Base-by-base conservation (phyloP, 345 rosid genomes). In the Ceriops tagal region DNA sequence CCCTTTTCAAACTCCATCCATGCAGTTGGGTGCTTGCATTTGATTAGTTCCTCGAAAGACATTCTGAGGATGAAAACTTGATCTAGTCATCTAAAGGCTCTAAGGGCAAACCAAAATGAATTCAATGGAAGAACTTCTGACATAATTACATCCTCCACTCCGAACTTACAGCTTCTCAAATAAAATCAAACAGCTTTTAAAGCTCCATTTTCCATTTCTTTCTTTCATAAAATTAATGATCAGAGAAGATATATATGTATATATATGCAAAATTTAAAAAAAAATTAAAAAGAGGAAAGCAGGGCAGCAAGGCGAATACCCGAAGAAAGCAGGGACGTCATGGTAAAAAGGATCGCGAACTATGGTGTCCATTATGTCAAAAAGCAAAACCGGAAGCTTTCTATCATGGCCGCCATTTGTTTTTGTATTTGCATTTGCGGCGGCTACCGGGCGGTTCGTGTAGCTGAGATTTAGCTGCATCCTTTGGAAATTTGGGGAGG, bases 1-100 rank as follows among this genome's bases (percentile, higher is more conserved):
- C 97, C 98, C 83, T 87, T 83, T 80, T 93, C 97, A 49, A 93
- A 93, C 67, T 92, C 96, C 65, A 86, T 70, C 98, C 98, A 93
- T 5, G 92, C 81, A 72, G 88, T 83, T 32, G 96, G 97, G 66
- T 93, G 95, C 82, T 93, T 89, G 84, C 84, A 75, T 34, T 85
- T 92, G 10, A 93, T 75, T 37, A 93, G 78, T 68, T 89, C 87
- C 83, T 89, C 73, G 79, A 91, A 72, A 47, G 97, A 73, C 97
- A 91, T 87, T 61, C 97, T 93, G 89, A 65, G 69, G 76, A 80
- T 46, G 62, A 69, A 77, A 72, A 49, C 21, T 32, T 52, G 68
- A 61, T 58, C 26, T 46, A 37, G 78, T 78, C 61, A 84, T 61
- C 71, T 18, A 24, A 64, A 24, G 58, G 19, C 24, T 21, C 34